Base-by-base conservation (phyloP, 306 rosid genomes). In the Malus fusca region DNA sequence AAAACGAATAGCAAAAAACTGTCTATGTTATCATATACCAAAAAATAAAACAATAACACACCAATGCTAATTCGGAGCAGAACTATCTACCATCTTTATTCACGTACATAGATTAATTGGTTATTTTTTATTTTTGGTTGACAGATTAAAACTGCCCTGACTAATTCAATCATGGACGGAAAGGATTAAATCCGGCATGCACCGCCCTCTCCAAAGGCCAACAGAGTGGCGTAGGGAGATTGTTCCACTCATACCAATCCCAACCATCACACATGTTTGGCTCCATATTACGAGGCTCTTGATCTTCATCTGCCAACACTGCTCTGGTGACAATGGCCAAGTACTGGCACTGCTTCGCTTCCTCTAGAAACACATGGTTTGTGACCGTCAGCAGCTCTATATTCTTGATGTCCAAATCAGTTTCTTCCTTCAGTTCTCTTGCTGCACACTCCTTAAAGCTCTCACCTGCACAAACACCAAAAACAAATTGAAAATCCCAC, bases 341-440 rank as follows among this genome's bases (percentile, higher is more conserved):
- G n/a, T 85, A 92, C 62, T 92, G 93, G 1, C 83, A 82, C 28
- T 77, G 83, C 35, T 28, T 82, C 23, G 87, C 69, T 23, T 81
- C 68, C 3, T 84, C 82, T 59, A 75, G 11, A 19, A 88, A 71
- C 48, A 92, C 60, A 26, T 84, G 84, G 80, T 90, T 92, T 2
- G 83, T 92, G 18, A 85, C 85, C 4, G 82, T 88, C 18, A 90
- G 21, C 4, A 81, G 53, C 84, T 92, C 89, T 1, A 69, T 15
- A 2, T 85, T 82, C 22, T 71, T 72, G 8, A 85, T 73, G 15
- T 78, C 85, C 66, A 92, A 40, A 30, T 86, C 93, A 0, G 92
- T 88, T 81, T 92, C 97, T 71, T 92, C 97, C 72, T 80, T 92
- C 81, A 87, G 40, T 68, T 92, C 97, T 48, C 92, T 85, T 10